Evolutionary conservation across 2,329 filamentous ascomycete species (phyloP).

Genomic region (Rhynchosporium graminicola): DNA sequence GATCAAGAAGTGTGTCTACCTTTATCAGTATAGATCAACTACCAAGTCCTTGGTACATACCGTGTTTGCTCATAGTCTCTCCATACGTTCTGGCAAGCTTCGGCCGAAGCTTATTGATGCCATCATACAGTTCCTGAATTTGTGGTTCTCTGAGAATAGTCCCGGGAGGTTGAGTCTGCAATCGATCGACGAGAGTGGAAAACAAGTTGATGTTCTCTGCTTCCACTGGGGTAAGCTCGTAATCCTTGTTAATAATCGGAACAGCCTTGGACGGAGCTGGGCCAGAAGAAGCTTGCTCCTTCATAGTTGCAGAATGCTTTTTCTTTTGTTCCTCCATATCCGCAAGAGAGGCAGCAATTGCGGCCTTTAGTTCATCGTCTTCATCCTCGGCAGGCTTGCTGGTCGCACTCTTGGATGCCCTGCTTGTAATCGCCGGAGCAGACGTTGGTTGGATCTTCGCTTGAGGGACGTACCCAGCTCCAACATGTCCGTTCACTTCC

Average conservation of each 20-base stretch:
- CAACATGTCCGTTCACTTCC: slow-evolving; percentile 76
- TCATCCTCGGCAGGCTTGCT: slow-evolving; percentile 71
- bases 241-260: slow-evolving; percentile 79
- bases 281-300: slow-evolving; percentile 68
- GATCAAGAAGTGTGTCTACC: slow-evolving; percentile 83
- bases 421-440: slow-evolving; percentile 32
- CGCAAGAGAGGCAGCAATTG: slow-evolving; percentile 89
- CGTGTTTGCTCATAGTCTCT: slow-evolving; percentile 99
- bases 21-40: slow-evolving; percentile 41
- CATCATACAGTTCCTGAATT: slow-evolving; percentile 97
- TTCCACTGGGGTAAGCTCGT: slow-evolving; percentile 90
- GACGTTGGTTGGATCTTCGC: slow-evolving; percentile 49
- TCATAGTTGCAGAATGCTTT: slow-evolving; percentile 79
- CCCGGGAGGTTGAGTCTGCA: slow-evolving; percentile 92
- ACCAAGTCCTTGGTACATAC: slow-evolving; percentile 49
- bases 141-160: slow-evolving; percentile 96
- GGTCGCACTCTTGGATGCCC: slow-evolving; percentile 42
- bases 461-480: slow-evolving; percentile 71
- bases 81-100: slow-evolving; percentile 95
- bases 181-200: slow-evolving; percentile 85
- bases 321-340: slow-evolving; percentile 99
- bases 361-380: slow-evolving; percentile 89
- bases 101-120: slow-evolving; percentile 87
- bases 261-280: slow-evolving; percentile 54
- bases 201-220: slow-evolving; percentile 98